phyloP scores from a whole-genome alignment of 2,329 filamentous ascomycete genomes.

The Coniochaeta sp. region DNA sequence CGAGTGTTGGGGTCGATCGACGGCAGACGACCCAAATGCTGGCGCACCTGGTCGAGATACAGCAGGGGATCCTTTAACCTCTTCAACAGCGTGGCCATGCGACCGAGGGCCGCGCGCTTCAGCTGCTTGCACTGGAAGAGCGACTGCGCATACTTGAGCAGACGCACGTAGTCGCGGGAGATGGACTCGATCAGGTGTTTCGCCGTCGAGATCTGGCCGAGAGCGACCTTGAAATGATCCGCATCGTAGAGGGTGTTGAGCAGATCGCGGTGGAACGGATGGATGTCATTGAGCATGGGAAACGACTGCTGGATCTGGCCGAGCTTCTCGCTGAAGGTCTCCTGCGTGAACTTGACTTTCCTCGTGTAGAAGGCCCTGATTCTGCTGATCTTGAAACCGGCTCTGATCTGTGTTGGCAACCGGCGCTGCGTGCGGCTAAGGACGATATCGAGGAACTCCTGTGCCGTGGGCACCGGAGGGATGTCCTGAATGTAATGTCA shows the following conservation, averaged over 20 bases:
- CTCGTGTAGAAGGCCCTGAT: constrained; percentile 91
- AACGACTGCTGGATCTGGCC: constrained; percentile 86
- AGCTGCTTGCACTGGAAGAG: constrained; percentile 99
- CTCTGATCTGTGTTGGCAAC: constrained; percentile 85
- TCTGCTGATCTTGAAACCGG: constrained; percentile 87
- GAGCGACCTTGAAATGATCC: constrained; percentile 94
- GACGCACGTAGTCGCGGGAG: constrained; percentile 88
- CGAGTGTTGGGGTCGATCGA: constrained; percentile 98
- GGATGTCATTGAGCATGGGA: constrained; percentile 75
- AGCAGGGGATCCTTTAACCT: constrained; percentile 88
- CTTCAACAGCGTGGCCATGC: constrained; percentile 97
- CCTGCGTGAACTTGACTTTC: constrained; percentile 97
- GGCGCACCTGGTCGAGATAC: constrained; percentile 93
- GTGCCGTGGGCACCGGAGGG: constrained; percentile 33
- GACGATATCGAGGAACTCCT: constrained; percentile 97
- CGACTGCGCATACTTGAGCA: constrained; percentile 84
- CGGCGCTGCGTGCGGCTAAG: constrained; percentile 88
- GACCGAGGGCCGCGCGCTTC: constrained; percentile 90
- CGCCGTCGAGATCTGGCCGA: constrained; percentile 91
- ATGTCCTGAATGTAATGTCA: constrained; percentile 12
- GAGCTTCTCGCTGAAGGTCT: constrained; percentile 87
- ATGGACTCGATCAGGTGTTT: constrained; percentile 97
- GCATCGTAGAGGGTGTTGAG: constrained; percentile 98
- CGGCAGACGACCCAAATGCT: constrained; percentile 92
- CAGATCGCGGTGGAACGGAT: constrained; percentile 51